These are phyloP conservation scores for Dryas integrifolia DNA, from an alignment of 331 rosid genomes.

Conservation along the genomic window DNA sequence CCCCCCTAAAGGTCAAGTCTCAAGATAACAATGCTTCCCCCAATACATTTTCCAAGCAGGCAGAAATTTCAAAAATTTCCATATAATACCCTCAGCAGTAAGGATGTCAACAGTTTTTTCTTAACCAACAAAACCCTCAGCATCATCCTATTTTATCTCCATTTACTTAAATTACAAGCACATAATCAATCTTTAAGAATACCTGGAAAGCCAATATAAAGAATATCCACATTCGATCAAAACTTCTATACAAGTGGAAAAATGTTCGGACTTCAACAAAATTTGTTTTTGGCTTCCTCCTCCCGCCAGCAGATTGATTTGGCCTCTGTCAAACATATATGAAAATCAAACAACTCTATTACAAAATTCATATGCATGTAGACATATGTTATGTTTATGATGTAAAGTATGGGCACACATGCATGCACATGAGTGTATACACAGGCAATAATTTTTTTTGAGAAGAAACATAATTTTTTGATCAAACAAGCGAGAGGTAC, in stretches of 20 bases:
- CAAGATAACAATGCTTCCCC: not conserved
- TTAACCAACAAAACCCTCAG: not conserved
- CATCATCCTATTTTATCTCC: not conserved
- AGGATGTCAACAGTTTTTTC: not conserved
- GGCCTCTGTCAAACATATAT: constrained; percentile 48
- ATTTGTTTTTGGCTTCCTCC: constrained; percentile 89
- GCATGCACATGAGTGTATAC: not conserved
- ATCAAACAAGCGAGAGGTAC: no score
- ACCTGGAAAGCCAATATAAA: constrained; percentile 96
- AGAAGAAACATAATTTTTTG: no score
- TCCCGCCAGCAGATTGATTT: constrained; percentile 47
- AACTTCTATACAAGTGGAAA: constrained; percentile 87
- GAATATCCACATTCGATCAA: constrained; percentile 98
- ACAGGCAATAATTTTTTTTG: no score
- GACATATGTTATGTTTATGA: not conserved
- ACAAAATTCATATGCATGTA: not conserved
- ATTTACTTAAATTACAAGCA: constrained; percentile 12
- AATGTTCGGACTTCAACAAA: constrained; percentile 96
- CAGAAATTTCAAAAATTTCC: not conserved
- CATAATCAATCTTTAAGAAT: constrained; percentile 19
- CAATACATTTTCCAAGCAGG: not conserved
- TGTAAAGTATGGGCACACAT: not conserved
- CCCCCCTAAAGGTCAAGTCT: not conserved
- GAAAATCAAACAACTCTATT: constrained; percentile 27
- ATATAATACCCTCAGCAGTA: not conserved